phyloP scores from a whole-genome alignment of 768 basidiomycete genomes.

The Psilocybe cubensis region DNA sequence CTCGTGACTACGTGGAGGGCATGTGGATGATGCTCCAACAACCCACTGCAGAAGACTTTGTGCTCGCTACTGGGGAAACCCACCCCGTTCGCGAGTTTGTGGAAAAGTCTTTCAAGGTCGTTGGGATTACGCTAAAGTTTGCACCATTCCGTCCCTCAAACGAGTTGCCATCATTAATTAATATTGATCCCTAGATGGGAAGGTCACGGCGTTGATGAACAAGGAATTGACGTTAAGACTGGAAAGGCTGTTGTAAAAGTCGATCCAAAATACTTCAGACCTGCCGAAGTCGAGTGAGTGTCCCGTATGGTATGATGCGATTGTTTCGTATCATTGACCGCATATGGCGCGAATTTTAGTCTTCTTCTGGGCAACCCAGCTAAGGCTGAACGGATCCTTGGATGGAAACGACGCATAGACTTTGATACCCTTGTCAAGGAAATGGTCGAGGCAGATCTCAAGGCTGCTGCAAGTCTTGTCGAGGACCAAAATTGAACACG shows the following conservation, averaged over 20 bases:
- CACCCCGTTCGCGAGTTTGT: slow-evolving; percentile 94
- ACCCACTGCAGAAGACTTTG: slow-evolving; percentile 81
- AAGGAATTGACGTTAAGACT: slow-evolving; percentile 72
- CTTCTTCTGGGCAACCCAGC: slow-evolving; percentile 86
- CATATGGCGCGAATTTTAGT: slow-evolving; percentile 37
- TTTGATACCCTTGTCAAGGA: slow-evolving; percentile 88
- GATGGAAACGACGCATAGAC: slow-evolving; percentile 87
- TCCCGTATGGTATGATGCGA: background rate
- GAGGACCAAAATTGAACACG: slow-evolving; percentile 79
- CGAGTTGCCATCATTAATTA: background rate
- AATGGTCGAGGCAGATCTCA: slow-evolving; percentile 88
- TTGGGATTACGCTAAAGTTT: slow-evolving; percentile 70
- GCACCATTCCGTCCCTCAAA: slow-evolving; percentile 21
- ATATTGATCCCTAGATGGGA: slow-evolving; percentile 61
- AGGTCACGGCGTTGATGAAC: slow-evolving; percentile 74
- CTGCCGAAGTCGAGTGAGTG: slow-evolving; percentile 91
- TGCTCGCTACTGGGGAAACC: slow-evolving; percentile 95
- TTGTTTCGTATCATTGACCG: slow-evolving; percentile 1
- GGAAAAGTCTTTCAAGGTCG: slow-evolving; percentile 77
- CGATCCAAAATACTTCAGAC: slow-evolving; percentile 91
- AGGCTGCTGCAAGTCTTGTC: slow-evolving; percentile 71
- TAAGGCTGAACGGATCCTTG: slow-evolving; percentile 87
- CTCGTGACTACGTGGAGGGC: slow-evolving; percentile 92
- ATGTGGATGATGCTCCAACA: slow-evolving; percentile 99
- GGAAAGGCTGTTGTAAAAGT: slow-evolving; percentile 80